These are phyloP conservation scores for Suaeda aralocaspica DNA, from an alignment of 148 eudicot species.

Conservation along the genomic window DNA sequence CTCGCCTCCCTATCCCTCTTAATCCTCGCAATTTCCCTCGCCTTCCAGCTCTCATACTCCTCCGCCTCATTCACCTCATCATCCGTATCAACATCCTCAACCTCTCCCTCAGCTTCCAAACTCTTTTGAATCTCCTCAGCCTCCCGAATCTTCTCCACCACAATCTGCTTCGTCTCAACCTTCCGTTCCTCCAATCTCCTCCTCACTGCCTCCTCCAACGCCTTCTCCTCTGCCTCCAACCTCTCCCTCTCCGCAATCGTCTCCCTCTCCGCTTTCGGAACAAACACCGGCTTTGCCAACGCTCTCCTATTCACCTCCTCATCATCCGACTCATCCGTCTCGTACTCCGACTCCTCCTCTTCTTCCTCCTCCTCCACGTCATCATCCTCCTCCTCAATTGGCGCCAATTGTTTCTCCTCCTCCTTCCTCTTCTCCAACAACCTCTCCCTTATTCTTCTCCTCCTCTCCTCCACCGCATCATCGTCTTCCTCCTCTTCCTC, in stretches of 20 bases:
- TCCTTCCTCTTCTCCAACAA: constrained; percentile 37
- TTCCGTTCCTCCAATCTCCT: constrained; percentile 48
- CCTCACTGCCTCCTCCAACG: constrained; percentile 53
- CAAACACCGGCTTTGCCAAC: constrained; percentile 66
- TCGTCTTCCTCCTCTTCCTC: constrained; percentile 65
- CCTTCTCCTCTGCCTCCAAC: constrained; percentile 53
- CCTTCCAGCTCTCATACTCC: constrained; percentile 90
- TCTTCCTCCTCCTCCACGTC: constrained; percentile 39
- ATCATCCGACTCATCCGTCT: constrained; percentile 70
- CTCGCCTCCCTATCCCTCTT: constrained; percentile 89
- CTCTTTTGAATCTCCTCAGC: constrained; percentile 50
- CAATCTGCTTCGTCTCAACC: constrained; percentile 51
- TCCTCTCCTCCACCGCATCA: constrained; percentile 61
- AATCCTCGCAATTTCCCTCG: constrained; percentile 82
- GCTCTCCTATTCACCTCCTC: constrained; percentile 38
- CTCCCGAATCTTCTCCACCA: constrained; percentile 62
- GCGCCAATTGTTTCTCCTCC: constrained; percentile 37
- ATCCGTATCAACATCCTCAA: constrained; percentile 76
- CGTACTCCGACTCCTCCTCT: constrained; percentile 52
- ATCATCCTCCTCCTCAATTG: constrained; percentile 54
- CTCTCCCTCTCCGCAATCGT: constrained; percentile 66
- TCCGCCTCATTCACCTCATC: constrained; percentile 91
- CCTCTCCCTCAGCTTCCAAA: constrained; percentile 52
- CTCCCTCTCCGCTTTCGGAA: constrained; percentile 67
- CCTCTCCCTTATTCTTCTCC: constrained; percentile 58